These are phyloP conservation scores for Juglanconis oblonga DNA, from an alignment of 2,329 filamentous ascomycete species.

Conservation along the genomic window DNA sequence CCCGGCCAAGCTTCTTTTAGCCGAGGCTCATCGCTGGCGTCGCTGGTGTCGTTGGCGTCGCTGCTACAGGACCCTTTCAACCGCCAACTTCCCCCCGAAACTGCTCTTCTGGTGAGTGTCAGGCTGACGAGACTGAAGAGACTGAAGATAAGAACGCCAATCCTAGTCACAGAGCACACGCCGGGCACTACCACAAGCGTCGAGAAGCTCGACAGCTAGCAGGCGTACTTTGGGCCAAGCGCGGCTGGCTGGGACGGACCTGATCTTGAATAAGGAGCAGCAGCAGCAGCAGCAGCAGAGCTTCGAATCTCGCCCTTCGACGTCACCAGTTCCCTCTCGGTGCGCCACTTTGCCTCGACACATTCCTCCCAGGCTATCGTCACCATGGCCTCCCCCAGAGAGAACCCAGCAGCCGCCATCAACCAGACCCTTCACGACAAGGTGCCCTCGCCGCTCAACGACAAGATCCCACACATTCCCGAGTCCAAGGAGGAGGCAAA, in stretches of 20 bases:
- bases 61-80: neutral
- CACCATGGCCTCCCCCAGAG: constrained; percentile 12
- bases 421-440: constrained; percentile 31
- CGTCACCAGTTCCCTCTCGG: no score
- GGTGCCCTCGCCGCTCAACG: constrained; percentile 33
- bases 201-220: neutral
- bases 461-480: constrained; percentile 41
- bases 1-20: neutral
- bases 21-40: constrained; percentile 14
- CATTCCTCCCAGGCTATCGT: neutral
- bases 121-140: neutral
- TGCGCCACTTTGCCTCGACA: no score
- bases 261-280: neutral
- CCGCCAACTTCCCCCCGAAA: neutral
- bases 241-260: neutral
- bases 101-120: neutral
- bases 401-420: constrained; percentile 21
- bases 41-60: no score
- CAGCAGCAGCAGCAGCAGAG: no score
- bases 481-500: constrained; percentile 44
- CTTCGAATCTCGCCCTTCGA: no score
- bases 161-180: neutral
- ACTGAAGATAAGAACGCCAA: neutral
- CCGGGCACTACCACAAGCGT: neutral
- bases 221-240: neutral